These are phyloP conservation scores for Oxyria digyna DNA, from an alignment of 148 eudicot species.

Conservation along the genomic window DNA sequence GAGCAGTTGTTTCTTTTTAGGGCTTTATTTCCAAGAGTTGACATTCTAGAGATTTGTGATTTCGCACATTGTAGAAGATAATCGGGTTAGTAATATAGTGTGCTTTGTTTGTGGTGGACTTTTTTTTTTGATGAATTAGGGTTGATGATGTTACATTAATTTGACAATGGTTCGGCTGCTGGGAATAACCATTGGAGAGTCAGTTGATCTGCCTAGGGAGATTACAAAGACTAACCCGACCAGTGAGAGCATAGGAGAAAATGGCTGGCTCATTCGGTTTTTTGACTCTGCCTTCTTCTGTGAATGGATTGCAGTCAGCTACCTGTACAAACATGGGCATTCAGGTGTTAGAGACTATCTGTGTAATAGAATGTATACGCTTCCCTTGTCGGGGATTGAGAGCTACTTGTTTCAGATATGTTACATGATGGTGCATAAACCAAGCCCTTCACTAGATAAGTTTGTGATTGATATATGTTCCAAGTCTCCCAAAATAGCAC, in stretches of 20 bases:
- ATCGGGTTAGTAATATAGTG: background rate
- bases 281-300: conserved; percentile 96
- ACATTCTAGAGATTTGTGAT: background rate
- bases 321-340: conserved; percentile 89
- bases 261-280: conserved; percentile 91
- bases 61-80: background rate
- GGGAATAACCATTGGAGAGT: conserved; percentile 53
- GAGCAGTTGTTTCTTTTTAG: background rate
- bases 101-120: background rate
- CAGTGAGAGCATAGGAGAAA: conserved; percentile 66
- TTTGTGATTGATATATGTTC: conserved; percentile 87
- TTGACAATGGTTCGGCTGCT: conserved; percentile 64
- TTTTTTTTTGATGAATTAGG: conserved; percentile 16
- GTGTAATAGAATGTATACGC: conserved; percentile 91
- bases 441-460: conserved; percentile 88
- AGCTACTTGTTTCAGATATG: conserved; percentile 91
- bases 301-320: conserved; percentile 99
- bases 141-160: conserved; percentile 28
- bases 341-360: conserved; percentile 85
- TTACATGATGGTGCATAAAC: conserved; percentile 92
- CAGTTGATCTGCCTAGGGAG: conserved; percentile 83
- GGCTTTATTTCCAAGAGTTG: background rate
- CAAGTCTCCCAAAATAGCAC: conserved; percentile 65
- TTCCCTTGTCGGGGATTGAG: conserved; percentile 84
- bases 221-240: conserved; percentile 60